phyloP scores from a whole-genome alignment of 192 early-diverging fungal genomes.

The Coemansia guatemalensis region DNA sequence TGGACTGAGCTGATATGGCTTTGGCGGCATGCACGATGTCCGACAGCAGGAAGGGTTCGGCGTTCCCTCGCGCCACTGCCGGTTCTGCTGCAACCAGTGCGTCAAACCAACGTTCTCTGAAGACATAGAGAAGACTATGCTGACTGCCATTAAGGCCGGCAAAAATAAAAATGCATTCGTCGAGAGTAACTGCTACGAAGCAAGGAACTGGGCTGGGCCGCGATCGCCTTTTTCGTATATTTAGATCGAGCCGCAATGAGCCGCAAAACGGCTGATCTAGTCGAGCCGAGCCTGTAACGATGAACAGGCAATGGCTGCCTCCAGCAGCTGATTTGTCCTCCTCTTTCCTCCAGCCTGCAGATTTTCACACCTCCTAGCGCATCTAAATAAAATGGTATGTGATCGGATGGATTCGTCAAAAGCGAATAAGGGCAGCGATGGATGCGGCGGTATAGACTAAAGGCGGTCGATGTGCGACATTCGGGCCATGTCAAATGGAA shows the following conservation, averaged over 20 bases:
- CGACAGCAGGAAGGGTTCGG: not conserved
- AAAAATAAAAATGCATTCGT: not conserved
- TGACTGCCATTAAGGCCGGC: not conserved
- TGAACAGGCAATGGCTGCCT: not conserved
- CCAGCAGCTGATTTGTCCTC: not conserved
- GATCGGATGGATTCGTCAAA: slow-evolving; percentile 17
- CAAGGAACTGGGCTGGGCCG: not conserved
- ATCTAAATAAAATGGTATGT: slow-evolving; percentile 21
- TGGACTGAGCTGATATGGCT: slow-evolving; percentile 14
- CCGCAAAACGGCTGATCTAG: not conserved
- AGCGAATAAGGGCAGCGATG: slow-evolving; percentile 6
- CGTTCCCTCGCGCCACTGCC: slow-evolving; percentile 21
- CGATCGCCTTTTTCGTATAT: not conserved
- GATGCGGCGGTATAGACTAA: slow-evolving; percentile 6
- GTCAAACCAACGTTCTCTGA: slow-evolving; percentile 11
- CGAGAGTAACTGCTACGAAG: not conserved
- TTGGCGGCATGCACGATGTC: not conserved
- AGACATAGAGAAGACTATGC: not conserved
- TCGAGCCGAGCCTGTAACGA: slow-evolving; percentile 1
- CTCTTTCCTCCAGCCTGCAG: slow-evolving; percentile 14
- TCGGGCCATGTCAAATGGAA: not conserved
- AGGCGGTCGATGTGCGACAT: not conserved
- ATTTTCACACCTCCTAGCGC: slow-evolving; percentile 8
- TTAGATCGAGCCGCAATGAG: not conserved
- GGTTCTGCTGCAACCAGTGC: slow-evolving; percentile 41